Evolutionary conservation across 208 protist genomes (phyloP).

Genomic region (Trypanosoma cruzi): DNA sequence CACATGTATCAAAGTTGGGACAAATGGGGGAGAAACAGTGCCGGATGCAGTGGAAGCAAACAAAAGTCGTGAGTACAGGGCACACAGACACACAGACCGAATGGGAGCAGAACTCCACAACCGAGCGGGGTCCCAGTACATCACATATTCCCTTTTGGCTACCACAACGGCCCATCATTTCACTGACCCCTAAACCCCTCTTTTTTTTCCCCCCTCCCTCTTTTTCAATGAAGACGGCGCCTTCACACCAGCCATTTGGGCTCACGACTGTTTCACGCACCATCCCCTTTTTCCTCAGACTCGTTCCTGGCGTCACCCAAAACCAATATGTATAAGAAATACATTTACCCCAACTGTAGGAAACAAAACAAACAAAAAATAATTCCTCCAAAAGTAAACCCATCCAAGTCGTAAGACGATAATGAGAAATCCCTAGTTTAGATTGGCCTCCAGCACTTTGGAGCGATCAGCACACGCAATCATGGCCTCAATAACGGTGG

Average conservation of each 20-base stretch:
- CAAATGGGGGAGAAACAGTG: neutral
- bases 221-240: neutral
- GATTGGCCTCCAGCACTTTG: constrained; percentile 66
- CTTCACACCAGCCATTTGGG: neutral
- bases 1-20: too few relatives aligned
- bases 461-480: constrained; percentile 89
- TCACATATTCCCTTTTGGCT: too few relatives aligned
- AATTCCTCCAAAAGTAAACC: neutral
- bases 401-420: neutral
- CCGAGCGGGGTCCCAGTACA: too few relatives aligned
- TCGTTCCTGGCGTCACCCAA: neutral
- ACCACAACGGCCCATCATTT: too few relatives aligned
- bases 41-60: neutral
- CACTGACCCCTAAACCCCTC: too few relatives aligned
- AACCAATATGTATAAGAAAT: too few relatives aligned
- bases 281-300: constrained; percentile 3
- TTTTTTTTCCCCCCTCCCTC: neutral
- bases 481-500: constrained; percentile 93
- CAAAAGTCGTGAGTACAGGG: neutral
- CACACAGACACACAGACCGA: neutral
- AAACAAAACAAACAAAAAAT: too few relatives aligned
- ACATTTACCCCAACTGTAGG: too few relatives aligned
- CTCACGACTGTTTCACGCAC: neutral
- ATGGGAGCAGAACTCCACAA: too few relatives aligned
- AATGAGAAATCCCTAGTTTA: constrained; percentile 25